A percentile compares a stretch with the other conserved stretches of the same genome.
phyloP scores from a whole-genome alignment of 179 eudicot species.

The Gypsophila paniculata region DNA sequence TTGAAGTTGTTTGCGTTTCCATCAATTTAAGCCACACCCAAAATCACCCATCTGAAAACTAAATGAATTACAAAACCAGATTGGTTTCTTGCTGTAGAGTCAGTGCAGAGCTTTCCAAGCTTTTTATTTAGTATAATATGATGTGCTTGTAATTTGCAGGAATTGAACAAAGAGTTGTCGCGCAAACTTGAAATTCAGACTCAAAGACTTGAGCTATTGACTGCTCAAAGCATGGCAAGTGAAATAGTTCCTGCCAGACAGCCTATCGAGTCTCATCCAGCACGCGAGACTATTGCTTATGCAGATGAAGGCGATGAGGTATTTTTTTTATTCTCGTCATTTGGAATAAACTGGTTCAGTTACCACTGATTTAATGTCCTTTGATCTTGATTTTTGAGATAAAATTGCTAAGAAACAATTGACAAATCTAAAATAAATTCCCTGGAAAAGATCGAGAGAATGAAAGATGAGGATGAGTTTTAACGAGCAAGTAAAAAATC shows the following conservation, averaged over 20 bases:
- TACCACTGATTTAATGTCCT: not conserved
- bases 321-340: slow-evolving; percentile 8
- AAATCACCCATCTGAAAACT: not conserved
- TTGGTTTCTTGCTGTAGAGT: not conserved
- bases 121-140: slow-evolving; percentile 3
- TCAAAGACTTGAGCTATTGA: slow-evolving; percentile 85
- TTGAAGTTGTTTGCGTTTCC: not conserved
- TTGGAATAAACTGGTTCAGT: not conserved
- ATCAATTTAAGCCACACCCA: not conserved
- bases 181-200: slow-evolving; percentile 91
- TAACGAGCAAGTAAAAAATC: not conserved
- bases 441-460: not conserved
- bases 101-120: not conserved
- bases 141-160: slow-evolving; percentile 39
- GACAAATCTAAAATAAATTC: not conserved
- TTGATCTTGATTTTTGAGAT: not conserved
- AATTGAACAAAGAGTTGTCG: slow-evolving; percentile 74
- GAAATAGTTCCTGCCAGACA: slow-evolving; percentile 42
- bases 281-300: slow-evolving; percentile 55
- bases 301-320: slow-evolving; percentile 99
- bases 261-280: slow-evolving; percentile 33
- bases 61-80: not conserved
- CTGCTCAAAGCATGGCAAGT: slow-evolving; percentile 78
- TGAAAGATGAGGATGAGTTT: not conserved
- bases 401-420: slow-evolving; percentile 1